These are phyloP conservation scores for Oxyria digyna DNA, from an alignment of 148 eudicot genomes.

Conservation along the genomic window DNA sequence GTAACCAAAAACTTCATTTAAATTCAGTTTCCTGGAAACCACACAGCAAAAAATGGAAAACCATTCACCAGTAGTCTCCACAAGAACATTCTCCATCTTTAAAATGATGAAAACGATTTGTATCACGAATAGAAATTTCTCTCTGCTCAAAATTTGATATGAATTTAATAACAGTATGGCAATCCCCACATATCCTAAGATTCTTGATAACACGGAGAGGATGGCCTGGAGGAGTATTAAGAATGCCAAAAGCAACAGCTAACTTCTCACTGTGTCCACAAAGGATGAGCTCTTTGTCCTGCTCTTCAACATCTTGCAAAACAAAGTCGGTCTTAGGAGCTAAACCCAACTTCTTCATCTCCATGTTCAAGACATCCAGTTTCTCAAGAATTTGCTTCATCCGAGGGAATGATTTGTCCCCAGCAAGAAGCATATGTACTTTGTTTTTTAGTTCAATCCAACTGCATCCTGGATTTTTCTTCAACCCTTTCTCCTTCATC, in stretches of 20 bases:
- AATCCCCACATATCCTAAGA: slow-evolving; percentile 70
- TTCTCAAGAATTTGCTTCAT: slow-evolving; percentile 39
- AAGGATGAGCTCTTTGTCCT: slow-evolving; percentile 65
- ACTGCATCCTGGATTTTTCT: slow-evolving; percentile 68
- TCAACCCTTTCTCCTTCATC: slow-evolving; percentile 43
- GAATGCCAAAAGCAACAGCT: slow-evolving; percentile 51
- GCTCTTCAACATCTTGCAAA: slow-evolving; percentile 74
- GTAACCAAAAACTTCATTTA: background rate
- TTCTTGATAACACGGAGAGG: slow-evolving; percentile 65
- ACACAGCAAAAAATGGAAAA: background rate
- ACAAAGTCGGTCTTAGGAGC: slow-evolving; percentile 38
- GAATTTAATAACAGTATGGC: slow-evolving; percentile 59
- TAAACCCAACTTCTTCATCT: slow-evolving; percentile 49
- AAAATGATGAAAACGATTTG: slow-evolving; percentile 78
- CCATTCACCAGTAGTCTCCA: slow-evolving; percentile 72
- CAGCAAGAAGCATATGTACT: slow-evolving; percentile 59
- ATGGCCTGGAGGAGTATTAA: slow-evolving; percentile 46
- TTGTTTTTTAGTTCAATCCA: slow-evolving; percentile 73
- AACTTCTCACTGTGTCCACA: slow-evolving; percentile 80
- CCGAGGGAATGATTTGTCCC: slow-evolving; percentile 49
- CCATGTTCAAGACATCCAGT: slow-evolving; percentile 29
- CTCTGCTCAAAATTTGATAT: slow-evolving; percentile 48
- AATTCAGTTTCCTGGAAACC: background rate
- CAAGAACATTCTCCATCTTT: slow-evolving; percentile 79
- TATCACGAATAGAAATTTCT: slow-evolving; percentile 68